A percentile compares a stretch with the other conserved stretches of the same genome.
Evolutionary conservation across 1,139 yeast species (phyloP).

Genomic region (Geotrichum macrosporum): DNA sequence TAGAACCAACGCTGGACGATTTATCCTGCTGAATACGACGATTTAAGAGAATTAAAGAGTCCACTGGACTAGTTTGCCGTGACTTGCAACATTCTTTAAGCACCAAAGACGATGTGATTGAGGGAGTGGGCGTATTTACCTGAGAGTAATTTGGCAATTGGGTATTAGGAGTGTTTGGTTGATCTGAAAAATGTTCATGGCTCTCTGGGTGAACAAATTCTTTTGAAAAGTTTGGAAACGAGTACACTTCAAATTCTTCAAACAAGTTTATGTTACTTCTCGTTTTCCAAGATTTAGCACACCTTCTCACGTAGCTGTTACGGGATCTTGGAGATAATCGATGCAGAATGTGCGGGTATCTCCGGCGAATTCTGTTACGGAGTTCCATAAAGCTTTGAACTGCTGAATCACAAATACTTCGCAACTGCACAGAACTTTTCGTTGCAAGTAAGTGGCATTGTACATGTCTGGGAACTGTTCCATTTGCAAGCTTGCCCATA

Average conservation of each 20-base stretch:
- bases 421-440: not conserved
- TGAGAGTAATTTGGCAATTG: not conserved
- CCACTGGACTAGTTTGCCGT: not conserved
- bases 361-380: not conserved
- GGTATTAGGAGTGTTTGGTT: not conserved
- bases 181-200: not conserved
- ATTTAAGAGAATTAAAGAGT: not conserved
- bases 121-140: not conserved
- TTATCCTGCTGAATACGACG: not conserved
- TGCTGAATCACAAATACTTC: not conserved
- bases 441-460: constrained; percentile 1
- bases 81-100: not conserved
- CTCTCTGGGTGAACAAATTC: not conserved
- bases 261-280: not conserved
- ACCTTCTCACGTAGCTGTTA: not conserved
- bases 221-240: not conserved
- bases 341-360: not conserved
- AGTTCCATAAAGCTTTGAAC: not conserved
- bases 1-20: not conserved
- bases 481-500: not conserved
- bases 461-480: not conserved
- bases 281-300: not conserved
- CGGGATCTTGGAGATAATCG: not conserved
- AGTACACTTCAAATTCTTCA: not conserved
- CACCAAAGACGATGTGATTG: not conserved